Evolutionary conservation across 2,329 filamentous ascomycete species (phyloP), one percentile per base, ranked within the genome.

Genomic region (Diplodia mutila): DNA sequence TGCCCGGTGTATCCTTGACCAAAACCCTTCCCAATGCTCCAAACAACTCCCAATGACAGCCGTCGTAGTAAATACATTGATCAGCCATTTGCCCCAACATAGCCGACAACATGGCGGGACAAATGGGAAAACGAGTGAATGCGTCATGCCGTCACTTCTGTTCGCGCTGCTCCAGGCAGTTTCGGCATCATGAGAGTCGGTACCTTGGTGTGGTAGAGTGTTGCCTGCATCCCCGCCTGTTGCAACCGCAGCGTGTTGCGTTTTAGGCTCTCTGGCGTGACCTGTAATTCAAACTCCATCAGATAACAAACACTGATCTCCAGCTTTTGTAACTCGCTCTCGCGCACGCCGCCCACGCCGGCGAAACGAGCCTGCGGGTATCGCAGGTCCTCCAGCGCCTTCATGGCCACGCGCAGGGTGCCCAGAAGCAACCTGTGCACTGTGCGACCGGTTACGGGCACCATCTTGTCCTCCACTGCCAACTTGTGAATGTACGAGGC

Each of bases 351-450:
- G 51, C 95, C 94, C 1, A 98, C 94, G 71, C 90, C 91, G 21
- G 94, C 90, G 71, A 97, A 89, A 66, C 93, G 90, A 69, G 85
- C 85, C 80, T 97, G 94, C 9, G 92, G 88, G 80, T 96, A 97
- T 72, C 90, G 91, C 65, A 94, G 85, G 77, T 98, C 94, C 78
- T 99, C 94, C n/a, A 97, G 82, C 0, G 93, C 92, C 81, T 98
- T 99, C 87, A 94, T 95, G 16, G 94, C 93, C 3, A 97, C 91
- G 42, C 94, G 85, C 65, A 97, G 84, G 7, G 91, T 92, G 0
- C 93, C 94, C 18, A 99, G 85, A 37, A 97, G 85, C 8, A 98
- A 82, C 2, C 95, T 89, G 78, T 99, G 94, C 69, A 92, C 90
- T 70, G 97, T 98, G 67, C 92, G 87, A 67, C 86, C 85, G 2